Evolutionary conservation across 1,284 basidiomycete genomes (phyloP), one percentile per base, ranked within the genome.

Genomic region (Golubevia sp.): DNA sequence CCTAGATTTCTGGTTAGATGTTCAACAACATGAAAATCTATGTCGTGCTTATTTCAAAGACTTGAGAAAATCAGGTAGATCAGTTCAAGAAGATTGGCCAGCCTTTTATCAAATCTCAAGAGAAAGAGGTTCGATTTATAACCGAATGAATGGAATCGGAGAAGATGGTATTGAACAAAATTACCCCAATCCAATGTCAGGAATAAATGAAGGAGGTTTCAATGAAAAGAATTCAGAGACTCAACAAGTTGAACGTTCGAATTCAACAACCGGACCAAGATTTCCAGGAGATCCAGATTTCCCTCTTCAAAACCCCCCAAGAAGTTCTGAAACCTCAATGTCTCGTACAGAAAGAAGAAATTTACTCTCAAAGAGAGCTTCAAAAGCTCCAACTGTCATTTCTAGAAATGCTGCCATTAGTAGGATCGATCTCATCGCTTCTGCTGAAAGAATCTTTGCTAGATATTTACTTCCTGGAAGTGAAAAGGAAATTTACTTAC

Each of bases 41-140:
- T 99, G 95, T 85, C 89, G 94, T 64, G 96, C 95, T 5, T 98
- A 97, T 85, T 97, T 99, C 89, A 97, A 97, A 87, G 96, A 98
- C 84, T 88, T 99, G 66, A 90, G 92, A 78, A 94, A 95, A 85
- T 94, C 93, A 1, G 94, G 95, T 6, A 89, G 92, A 48, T 89
- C 90, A 7, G 91, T 98, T 76, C 91, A 91, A 82, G 92, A 97
- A 21, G 96, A 97, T 83, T 99, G 95, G 95, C 96, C 96, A 3
- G 92, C 95, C 82, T 98, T 95, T 81, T 95, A 92, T 88, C 62
- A 68, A 34, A 71, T 75, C 53, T 76, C 79, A 21, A 60, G 70
- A 50, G 69, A 71, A 49, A 61, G 75, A 8, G 79, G 79, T 52
- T 73, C 70, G 57, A 79, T 82, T 59, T 82, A 82, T 66, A 81